Conservation (phyloP, 495 filamentous ascomycete genomes). For the Penicillium riverlandense region DNA sequence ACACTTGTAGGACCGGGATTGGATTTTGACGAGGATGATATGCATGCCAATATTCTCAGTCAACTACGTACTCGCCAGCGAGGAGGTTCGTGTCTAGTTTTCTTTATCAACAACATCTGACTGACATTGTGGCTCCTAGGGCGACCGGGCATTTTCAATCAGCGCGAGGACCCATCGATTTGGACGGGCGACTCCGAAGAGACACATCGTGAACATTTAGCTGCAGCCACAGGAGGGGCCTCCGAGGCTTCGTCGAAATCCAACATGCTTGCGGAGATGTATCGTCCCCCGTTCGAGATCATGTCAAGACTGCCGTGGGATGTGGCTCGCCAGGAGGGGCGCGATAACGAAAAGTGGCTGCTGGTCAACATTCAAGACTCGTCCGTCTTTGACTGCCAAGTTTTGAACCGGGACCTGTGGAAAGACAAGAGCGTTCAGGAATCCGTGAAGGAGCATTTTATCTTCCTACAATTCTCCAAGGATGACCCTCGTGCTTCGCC, state of each 20-base stretch:
- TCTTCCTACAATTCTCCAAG: constrained; percentile 90
- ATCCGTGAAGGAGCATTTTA: constrained; percentile 82
- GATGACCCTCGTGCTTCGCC: constrained; percentile 64
- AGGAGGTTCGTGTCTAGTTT: constrained; percentile 24
- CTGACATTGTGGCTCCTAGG: constrained; percentile 24
- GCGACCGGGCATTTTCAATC: constrained; percentile 77
- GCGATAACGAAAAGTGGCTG: constrained; percentile 84
- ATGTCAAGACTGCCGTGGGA: constrained; percentile 73
- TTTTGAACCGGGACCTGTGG: constrained; percentile 92
- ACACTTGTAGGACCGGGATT: constrained; percentile 72
- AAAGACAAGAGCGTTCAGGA: constrained; percentile 71
- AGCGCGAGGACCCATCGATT: constrained; percentile 58
- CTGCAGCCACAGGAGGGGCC: constrained; percentile 63
- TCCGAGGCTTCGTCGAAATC: constrained; percentile 65
- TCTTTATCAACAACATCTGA: not conserved
- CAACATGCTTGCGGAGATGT: constrained; percentile 77
- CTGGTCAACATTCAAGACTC: constrained; percentile 92
- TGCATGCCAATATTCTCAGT: constrained; percentile 56
- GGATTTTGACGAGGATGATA: constrained; percentile 51
- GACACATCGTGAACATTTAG: constrained; percentile 43
- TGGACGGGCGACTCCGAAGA: constrained; percentile 58
- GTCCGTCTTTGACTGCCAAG: constrained; percentile 85
- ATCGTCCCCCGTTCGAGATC: constrained; percentile 81
- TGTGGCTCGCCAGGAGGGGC: constrained; percentile 72
- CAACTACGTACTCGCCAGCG: constrained; percentile 53